These are phyloP conservation scores for Plantago major DNA, from an alignment of 257 asterid genomes.

Conservation along the genomic window DNA sequence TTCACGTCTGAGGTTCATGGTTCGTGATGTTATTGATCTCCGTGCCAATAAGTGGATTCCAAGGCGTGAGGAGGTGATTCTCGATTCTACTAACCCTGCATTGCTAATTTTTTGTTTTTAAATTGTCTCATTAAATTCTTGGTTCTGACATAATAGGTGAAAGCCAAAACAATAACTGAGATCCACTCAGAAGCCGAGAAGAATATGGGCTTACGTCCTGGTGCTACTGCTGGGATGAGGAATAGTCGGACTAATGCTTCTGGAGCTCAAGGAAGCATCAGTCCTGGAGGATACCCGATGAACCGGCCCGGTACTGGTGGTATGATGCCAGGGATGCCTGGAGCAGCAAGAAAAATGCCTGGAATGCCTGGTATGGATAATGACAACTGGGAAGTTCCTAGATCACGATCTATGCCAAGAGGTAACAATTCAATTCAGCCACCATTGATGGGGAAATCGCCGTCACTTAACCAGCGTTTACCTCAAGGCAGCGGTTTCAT, in stretches of 20 bases:
- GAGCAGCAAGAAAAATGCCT: constrained; percentile 71
- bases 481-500: constrained; percentile 71
- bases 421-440: constrained; percentile 61
- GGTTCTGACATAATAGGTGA: constrained; percentile 41
- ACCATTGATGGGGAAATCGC: constrained; percentile 48
- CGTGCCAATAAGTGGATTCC: constrained; percentile 86
- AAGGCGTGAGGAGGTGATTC: constrained; percentile 81
- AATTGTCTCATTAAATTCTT: constrained; percentile 8
- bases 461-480: constrained; percentile 45
- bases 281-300: constrained; percentile 66
- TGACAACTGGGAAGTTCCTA: constrained; percentile 82
- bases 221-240: constrained; percentile 83
- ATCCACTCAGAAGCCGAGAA: constrained; percentile 95
- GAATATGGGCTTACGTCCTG: constrained; percentile 88
- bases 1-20: constrained; percentile 78
- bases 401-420: constrained; percentile 72
- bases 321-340: constrained; percentile 99
- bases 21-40: constrained; percentile 76
- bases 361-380: constrained; percentile 73
- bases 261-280: constrained; percentile 50
- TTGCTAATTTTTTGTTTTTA: background rate
- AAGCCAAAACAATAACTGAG: constrained; percentile 90
- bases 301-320: constrained; percentile 87
- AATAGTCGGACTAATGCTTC: constrained; percentile 50
- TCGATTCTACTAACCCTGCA: background rate